phyloP scores from a whole-genome alignment of 163 green algal genomes.

The Trebouxia gelatinosa region DNA sequence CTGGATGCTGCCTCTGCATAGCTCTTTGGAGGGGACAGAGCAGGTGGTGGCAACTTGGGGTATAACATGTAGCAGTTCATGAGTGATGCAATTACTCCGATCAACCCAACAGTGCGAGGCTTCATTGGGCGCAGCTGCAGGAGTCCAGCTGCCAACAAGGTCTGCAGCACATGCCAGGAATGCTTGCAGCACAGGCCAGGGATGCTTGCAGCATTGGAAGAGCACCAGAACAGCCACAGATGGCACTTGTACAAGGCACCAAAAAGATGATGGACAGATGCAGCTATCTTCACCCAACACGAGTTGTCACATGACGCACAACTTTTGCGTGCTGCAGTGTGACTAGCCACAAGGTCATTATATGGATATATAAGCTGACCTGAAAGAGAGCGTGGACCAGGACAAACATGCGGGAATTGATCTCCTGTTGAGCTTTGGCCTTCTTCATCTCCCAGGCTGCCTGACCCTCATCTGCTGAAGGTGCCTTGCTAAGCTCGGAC shows the following conservation, averaged over 20 bases:
- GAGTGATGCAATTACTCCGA: conserved; percentile 73
- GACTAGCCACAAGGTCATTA: neutral
- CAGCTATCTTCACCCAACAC: no score
- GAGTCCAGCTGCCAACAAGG: conserved; percentile 76
- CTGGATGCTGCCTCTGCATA: conserved; percentile 16
- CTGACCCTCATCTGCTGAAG: conserved; percentile 58
- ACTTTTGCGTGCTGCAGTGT: no score
- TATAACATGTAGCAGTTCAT: conserved; percentile 94
- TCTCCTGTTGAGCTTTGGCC: conserved; percentile 55
- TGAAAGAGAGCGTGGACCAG: conserved; percentile 72
- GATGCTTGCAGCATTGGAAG: neutral
- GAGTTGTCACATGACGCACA: no score
- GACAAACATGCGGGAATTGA: conserved; percentile 62
- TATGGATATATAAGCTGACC: conserved; percentile 33
- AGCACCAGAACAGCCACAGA: neutral
- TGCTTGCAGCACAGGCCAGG: neutral
- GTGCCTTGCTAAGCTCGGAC: conserved; percentile 31
- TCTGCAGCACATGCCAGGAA: conserved; percentile 47
- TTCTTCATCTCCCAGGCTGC: conserved; percentile 65
- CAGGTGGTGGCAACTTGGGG: conserved; percentile 43
- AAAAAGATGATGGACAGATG: no score
- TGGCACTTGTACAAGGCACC: neutral
- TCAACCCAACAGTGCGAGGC: conserved; percentile 75
- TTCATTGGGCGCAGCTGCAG: conserved; percentile 76
- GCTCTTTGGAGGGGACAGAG: conserved; percentile 6